A percentile compares a stretch with the other conserved stretches of the same genome.
Evolutionary conservation across 164 flowering plant genomes (phyloP).

Genomic region (Protea cynaroides): DNA sequence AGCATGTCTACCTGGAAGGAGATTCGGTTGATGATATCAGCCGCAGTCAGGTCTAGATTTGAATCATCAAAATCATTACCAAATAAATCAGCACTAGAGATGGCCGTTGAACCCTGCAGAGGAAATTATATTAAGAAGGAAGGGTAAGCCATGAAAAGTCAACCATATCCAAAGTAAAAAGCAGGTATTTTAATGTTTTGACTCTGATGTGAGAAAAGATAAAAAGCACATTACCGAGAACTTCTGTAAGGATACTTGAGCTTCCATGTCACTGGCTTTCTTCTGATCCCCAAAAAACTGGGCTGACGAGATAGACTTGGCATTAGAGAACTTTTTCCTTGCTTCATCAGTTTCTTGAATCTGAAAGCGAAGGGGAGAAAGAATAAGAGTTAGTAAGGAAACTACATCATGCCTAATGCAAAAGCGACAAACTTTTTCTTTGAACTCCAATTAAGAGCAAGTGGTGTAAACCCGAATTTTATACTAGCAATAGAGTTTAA

Average conservation of each 20-base stretch:
- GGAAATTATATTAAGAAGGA: background rate
- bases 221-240: slow-evolving; percentile 66
- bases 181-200: too few species aligned
- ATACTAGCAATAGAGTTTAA: too few species aligned
- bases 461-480: too few species aligned
- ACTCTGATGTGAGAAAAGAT: too few species aligned
- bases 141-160: background rate
- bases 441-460: too few species aligned
- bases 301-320: slow-evolving; percentile 94
- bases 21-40: slow-evolving; percentile 68
- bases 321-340: slow-evolving; percentile 91
- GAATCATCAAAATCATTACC: slow-evolving; percentile 40
- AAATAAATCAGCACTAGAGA: slow-evolving; percentile 95
- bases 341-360: slow-evolving; percentile 94
- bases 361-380: slow-evolving; percentile 27
- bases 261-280: slow-evolving; percentile 41
- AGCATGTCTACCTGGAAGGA: slow-evolving; percentile 61
- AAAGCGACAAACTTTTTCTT: too few species aligned
- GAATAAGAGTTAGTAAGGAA: slow-evolving; percentile 2
- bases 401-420: background rate
- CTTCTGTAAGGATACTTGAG: slow-evolving; percentile 74
- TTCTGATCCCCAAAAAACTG: slow-evolving; percentile 82
- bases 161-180: too few species aligned
- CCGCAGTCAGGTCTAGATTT: slow-evolving; percentile 56
- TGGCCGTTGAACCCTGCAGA: slow-evolving; percentile 68